Base-by-base conservation (phyloP, 257 asterid genomes). In the Penstemon davidsonii region DNA sequence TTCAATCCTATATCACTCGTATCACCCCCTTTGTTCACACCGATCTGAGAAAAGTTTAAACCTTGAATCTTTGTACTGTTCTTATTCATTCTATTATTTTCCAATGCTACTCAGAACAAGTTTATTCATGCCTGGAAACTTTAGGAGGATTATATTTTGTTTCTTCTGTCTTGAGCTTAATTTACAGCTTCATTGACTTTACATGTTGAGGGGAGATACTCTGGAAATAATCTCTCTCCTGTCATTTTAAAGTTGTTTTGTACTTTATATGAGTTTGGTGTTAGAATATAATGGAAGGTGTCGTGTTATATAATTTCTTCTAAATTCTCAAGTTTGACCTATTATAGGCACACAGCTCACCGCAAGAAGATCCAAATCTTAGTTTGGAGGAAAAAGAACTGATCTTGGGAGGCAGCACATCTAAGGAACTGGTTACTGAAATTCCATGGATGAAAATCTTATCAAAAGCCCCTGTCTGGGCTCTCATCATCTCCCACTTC, bases 401-500 rank as follows among this genome's bases (percentile, higher is more conserved):
- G 69, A 87, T 93, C 67, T 46, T 85, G 77, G 96, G 84, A 57
- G 88, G 91, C 80, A 85, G 79, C 70, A 40, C 67, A 42, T 71
- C 91, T 7, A 84, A 81, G 76, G 91, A 91, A 78, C 89, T 95
- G 5, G 99, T 88, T 71, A 4, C 96, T 43, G 75, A 67, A 76
- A 88, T 94, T 74, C 99, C 99, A 54, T 91, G 99, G 99, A 88
- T 79, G 80, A 82, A 80, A 71, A 91, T 94, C 73, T 81, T 91
- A 55, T 83, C 97, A 4, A 93, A 90, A 79, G 89, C 87, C 60
- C 91, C 99, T 70, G 99, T 93, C 52, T 93, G 99, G 99, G 99
- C 99, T 82, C 96, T 93, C 82, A 93, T 93, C 56, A 74, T 88
- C 82, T 90, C 97, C 77, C 97, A 94, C 77, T 94, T 94, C 85